Evolutionary conservation across 441 rosid species (phyloP), one percentile per base, ranked within the genome.

Genomic region (Pelargonium australe): DNA sequence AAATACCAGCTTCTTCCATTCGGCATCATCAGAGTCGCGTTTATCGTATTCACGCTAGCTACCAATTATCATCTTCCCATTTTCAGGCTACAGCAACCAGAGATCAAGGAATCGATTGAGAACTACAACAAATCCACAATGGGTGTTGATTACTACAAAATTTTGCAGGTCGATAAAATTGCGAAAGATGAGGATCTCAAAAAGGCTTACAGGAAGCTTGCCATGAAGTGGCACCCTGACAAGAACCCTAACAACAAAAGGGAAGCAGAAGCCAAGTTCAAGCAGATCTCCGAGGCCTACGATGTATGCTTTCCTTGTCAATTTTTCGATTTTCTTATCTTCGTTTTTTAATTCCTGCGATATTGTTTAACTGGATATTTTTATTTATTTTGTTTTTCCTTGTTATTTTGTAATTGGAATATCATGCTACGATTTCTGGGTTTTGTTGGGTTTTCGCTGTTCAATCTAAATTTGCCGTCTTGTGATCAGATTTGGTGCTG

Each of bases 391-490:
- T n/a, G n/a, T n/a, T n/a, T n/a, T n/a, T n/a, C n/a, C n/a, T n/a
- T n/a, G n/a, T n/a, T n/a, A n/a, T n/a, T n/a, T n/a, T n/a, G n/a
- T n/a, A n/a, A n/a, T n/a, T n/a, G n/a, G 51, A 45, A 45, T 45
- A 7, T 7, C 51, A 45, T 45, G 51, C 12, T 45, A 0, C 13
- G 51, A 10, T 10, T 55, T 55, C 61, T 17, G 61, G 61, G 11
- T 55, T 55, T 55, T 55, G 60, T 55, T 51, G 58, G 58, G 55
- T 47, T 47, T 47, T 47, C 55, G 55, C 10, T 47, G 13, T 47
- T n/a, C 16, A 4, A 47, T 47, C 55, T 4, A 47, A 47, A 10
- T 2, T 12, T n/a, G n/a, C n/a, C n/a, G n/a, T n/a, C n/a, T n/a
- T n/a, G n/a, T 0, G 61, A 55, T 55, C 9, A 17, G 61, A 55